Evolutionary conservation across 2,329 filamentous ascomycete genomes (phyloP).

Genomic region (Helotiales sp.): DNA sequence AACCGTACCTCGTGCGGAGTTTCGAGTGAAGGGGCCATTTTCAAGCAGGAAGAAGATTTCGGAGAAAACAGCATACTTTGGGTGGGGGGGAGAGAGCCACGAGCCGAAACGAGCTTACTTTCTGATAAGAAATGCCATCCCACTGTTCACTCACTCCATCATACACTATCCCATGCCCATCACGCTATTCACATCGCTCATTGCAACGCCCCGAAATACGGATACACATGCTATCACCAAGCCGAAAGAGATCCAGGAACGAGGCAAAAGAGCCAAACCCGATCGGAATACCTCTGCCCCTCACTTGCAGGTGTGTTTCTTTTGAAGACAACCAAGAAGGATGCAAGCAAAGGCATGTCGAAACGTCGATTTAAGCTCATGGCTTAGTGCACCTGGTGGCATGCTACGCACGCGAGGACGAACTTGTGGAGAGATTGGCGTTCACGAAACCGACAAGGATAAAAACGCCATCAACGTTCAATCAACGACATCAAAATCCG

Average conservation of each 20-base stretch:
- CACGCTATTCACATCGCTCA: conserved; percentile 3
- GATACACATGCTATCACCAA: not conserved
- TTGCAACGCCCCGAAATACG: conserved; percentile 1
- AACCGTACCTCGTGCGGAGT: not conserved
- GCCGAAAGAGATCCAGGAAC: not conserved
- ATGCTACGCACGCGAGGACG: not conserved
- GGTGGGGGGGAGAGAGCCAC: too few species aligned
- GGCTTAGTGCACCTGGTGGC: not conserved
- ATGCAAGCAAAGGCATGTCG: not conserved
- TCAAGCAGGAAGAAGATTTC: not conserved
- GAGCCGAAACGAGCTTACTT: too few species aligned
- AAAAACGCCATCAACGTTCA: conserved; percentile 10
- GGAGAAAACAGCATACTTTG: too few species aligned
- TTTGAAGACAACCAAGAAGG: too few species aligned
- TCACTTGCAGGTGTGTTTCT: not conserved
- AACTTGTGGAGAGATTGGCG: not conserved
- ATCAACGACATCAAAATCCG: not conserved
- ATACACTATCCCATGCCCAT: not conserved
- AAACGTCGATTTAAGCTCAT: conserved; percentile 13
- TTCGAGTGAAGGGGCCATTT: conserved; percentile 18
- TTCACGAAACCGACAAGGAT: conserved; percentile 7
- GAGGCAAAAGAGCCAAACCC: not conserved
- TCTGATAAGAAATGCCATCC: not conserved
- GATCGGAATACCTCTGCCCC: not conserved
- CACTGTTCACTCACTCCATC: not conserved